Evolutionary conservation across 441 rosid genomes (phyloP), one percentile per base, ranked within the genome.

Genomic region (Isatis lusitanica): DNA sequence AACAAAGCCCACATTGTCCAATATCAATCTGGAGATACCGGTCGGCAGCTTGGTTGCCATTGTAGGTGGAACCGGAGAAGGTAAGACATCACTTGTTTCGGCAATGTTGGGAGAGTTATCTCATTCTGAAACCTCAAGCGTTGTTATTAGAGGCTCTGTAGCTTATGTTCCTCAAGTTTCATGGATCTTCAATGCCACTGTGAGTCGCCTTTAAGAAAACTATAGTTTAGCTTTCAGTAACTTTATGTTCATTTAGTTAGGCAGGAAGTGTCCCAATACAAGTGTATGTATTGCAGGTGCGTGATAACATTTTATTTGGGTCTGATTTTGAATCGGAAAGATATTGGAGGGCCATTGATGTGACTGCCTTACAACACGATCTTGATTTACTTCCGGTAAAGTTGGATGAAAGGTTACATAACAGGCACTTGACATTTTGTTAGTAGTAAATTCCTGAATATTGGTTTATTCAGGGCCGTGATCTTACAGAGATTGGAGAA

Each of bases 101-200:
- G 98, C 99, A 80, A 93, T 96, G 86, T 88, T 93, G 30, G 98
- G 98, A 61, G 99, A 96, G 84, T 66, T 96, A 51, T 91, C 97
- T 79, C 74, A 93, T 53, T 63, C 66, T 68, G 82, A 78, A 59
- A 81, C 82, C 66, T 69, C 97, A 31, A 69, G 69, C 33, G 87
- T 90, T 69, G 79, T 83, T 67, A 78, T 89, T 47, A 83, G 99
- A 79, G 99, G 99, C 62, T 84, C 90, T 0, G 94, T 92, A 61
- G 97, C 99, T 62, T 96, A 89, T 79, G 98, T 89, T 81, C 98
- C 99, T 74, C 98, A 96, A 84, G 80, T 96, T 75, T 89, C 99
- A 28, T 96, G 99, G 99, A 96, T 96, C 82, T 93, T 93, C 74
- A 96, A 93, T 82, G 98, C 98, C 68, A 90, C 96, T 57, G 98